Evolutionary conservation across 2,329 filamentous ascomycete genomes (phyloP).

Genomic region (Aspergillus amoenus): DNA sequence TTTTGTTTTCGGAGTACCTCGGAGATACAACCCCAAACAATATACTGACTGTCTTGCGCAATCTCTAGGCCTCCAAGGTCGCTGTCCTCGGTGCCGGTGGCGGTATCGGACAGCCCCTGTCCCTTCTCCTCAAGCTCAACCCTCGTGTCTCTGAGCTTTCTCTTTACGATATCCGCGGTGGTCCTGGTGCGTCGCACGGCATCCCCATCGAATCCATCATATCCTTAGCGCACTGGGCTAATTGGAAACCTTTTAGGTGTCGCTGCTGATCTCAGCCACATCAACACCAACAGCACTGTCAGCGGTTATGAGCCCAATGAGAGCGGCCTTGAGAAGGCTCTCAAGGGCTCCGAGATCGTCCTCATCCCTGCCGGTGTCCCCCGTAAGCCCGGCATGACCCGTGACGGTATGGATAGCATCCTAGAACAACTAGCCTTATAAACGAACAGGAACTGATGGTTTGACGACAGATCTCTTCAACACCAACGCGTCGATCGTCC

Average conservation of each 20-base stretch:
- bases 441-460: constrained; percentile 4
- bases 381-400: constrained; percentile 99
- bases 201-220: background rate
- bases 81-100: constrained; percentile 94
- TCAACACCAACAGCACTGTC: constrained; percentile 98
- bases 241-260: constrained; percentile 64
- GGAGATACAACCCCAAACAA: constrained; percentile 15
- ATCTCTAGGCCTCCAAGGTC: constrained; percentile 84
- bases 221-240: constrained; percentile 9
- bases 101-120: constrained; percentile 97
- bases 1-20: constrained; percentile 10
- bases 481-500: constrained; percentile 99
- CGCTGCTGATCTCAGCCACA: constrained; percentile 95
- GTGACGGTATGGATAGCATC: constrained; percentile 64
- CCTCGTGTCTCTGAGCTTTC: constrained; percentile 89
- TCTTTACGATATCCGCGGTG: constrained; percentile 96
- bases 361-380: constrained; percentile 98
- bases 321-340: constrained; percentile 71
- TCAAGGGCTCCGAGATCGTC: constrained; percentile 89
- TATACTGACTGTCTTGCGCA: constrained; percentile 8
- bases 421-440: background rate
- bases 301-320: constrained; percentile 81
- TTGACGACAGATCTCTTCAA: constrained; percentile 81
- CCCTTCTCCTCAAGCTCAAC: constrained; percentile 98
- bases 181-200: constrained; percentile 67